These are phyloP conservation scores for Orbilia oligospora DNA, from an alignment of 2,329 filamentous ascomycete genomes.

Conservation along the genomic window DNA sequence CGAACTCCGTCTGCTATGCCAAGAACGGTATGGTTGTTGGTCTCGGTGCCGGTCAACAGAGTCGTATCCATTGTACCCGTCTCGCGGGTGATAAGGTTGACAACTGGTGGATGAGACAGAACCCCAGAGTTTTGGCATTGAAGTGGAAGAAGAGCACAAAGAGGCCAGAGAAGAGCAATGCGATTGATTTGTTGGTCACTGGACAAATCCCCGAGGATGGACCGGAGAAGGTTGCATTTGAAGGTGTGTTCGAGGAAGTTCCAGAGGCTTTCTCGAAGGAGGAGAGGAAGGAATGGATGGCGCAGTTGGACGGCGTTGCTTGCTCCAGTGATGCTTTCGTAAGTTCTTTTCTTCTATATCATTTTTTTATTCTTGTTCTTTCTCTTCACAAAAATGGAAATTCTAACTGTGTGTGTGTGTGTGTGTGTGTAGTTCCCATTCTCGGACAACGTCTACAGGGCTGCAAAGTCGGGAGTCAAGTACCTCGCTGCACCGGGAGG, in stretches of 20 bases:
- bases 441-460: constrained; percentile 96
- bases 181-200: constrained; percentile 93
- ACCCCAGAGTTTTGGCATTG: constrained; percentile 86
- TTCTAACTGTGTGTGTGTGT: too few species aligned
- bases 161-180: constrained; percentile 97
- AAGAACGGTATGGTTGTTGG: constrained; percentile 93
- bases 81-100: constrained; percentile 98
- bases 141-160: constrained; percentile 99
- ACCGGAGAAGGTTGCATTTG: constrained; percentile 87
- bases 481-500: constrained; percentile 95
- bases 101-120: constrained; percentile 99
- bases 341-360: constrained; percentile 68
- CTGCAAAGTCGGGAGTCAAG: constrained; percentile 88
- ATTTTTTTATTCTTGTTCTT: constrained; percentile 6
- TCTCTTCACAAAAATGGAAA: neutral
- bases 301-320: constrained; percentile 84
- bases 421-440: constrained; percentile 98
- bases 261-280: constrained; percentile 84
- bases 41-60: constrained; percentile 95
- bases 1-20: constrained; percentile 98
- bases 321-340: constrained; percentile 96
- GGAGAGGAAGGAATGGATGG: constrained; percentile 88
- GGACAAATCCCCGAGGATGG: constrained; percentile 81
- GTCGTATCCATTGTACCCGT: constrained; percentile 97
- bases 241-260: constrained; percentile 90